Evolutionary conservation across 441 rosid species (phyloP), one percentile per base, ranked within the genome.

Genomic region (Sinapis alba): DNA sequence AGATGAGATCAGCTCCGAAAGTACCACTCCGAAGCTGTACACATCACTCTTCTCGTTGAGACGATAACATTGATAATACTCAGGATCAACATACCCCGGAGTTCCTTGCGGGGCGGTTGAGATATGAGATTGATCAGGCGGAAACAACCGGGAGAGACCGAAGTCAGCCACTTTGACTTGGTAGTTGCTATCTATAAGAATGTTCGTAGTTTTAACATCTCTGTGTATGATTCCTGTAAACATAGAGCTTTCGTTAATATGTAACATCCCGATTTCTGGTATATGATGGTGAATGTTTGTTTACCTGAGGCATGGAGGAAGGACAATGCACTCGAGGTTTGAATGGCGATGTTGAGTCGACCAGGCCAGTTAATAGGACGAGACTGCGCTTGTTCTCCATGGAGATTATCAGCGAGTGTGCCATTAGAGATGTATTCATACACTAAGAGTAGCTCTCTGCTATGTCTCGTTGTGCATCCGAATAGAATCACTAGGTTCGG

Each of bases 61-160:
- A n/a, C 89, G 90, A 79, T 84, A 89, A 83, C 88, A 85, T 50
- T 84, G 89, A 66, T 87, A 83, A 34, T 89, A 89, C 78, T 87
- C 94, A 0, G 94, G 94, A 67, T 89, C 94, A 3, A 89, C 88
- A 41, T 89, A 89, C 13, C 94, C 94, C 0, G 94, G 94, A 3
- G 94, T 89, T 15, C 94, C 94, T 62, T 89, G 94, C 32, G 94
- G 94, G 36, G 85, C 90, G 2, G 94, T 89, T 11, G 94, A 89
- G 6, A 89, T 81, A 21, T 89, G 94, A n/a, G 86, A 85, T 62
- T 63, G 89, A 62, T 86, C 84, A 7, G 0, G 77, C 3, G 88
- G 90, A 74, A 86, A 88, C 69, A 86, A 43, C 41, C 94, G 70
- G 0, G 94, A 89, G 38, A 89, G 75, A 2, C 94, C 94, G 43